A percentile compares a stretch with the other conserved stretches of the same genome.
Evolutionary conservation across 2,329 filamentous ascomycete genomes (phyloP).

Genomic region (Penicillium sclerotiorum): DNA sequence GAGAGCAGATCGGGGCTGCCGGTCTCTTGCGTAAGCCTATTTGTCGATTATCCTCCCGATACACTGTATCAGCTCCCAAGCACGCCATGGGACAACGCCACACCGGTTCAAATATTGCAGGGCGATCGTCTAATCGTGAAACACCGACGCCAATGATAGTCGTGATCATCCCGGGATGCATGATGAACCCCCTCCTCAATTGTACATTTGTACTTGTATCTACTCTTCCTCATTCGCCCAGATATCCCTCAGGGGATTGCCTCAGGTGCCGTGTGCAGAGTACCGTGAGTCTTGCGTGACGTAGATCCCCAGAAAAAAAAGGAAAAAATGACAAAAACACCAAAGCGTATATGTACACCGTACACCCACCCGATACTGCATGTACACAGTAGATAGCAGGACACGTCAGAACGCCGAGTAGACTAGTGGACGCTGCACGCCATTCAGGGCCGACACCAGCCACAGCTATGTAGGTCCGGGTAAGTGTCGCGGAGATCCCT

Average conservation of each 20-base stretch:
- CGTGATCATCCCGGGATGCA: conserved; percentile 15
- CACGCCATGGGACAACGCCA: conserved; percentile 24
- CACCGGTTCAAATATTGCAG: too few species aligned
- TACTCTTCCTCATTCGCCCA: not conserved
- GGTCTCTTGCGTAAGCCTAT: not conserved
- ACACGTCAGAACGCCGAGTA: too few species aligned
- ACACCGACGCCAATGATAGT: conserved; percentile 23
- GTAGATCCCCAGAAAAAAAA: not conserved
- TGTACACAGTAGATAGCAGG: too few species aligned
- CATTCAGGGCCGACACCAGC: conserved; percentile 11
- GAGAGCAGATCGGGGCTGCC: conserved; percentile 3
- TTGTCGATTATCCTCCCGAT: not conserved
- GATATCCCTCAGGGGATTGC: not conserved
- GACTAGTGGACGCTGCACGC: too few species aligned
- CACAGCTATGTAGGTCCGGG: too few species aligned
- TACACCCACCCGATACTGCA: too few species aligned
- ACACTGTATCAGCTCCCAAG: not conserved
- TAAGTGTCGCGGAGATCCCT: conserved; percentile 10
- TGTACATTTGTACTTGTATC: too few species aligned
- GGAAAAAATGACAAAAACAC: too few species aligned
- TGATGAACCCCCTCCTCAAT: conserved; percentile 1
- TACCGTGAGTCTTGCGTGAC: not conserved
- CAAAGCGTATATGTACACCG: too few species aligned
- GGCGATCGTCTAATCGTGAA: conserved; percentile 22
- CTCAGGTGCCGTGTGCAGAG: not conserved